Percentiles rank a stretch among this genome's conserved stretches.
These are phyloP conservation scores for Trifolium fragiferum DNA, from an alignment of 306 rosid genomes.

Conservation along the genomic window DNA sequence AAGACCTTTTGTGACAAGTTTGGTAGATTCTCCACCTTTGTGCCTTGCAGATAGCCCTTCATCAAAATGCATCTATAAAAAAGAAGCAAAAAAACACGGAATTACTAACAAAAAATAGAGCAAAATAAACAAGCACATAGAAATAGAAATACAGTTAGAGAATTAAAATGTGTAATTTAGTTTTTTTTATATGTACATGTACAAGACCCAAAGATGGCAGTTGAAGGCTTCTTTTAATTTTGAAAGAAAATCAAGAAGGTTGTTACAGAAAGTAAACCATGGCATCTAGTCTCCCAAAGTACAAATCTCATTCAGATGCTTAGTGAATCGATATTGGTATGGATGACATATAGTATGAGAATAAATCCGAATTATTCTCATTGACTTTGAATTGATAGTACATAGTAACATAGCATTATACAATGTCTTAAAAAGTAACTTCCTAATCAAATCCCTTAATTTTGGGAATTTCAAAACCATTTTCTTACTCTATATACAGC, in stretches of 20 bases:
- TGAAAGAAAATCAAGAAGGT: conserved; percentile 1
- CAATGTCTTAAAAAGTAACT: neutral
- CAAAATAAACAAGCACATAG: conserved; percentile 33
- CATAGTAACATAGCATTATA: neutral
- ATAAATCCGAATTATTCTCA: conserved; percentile 5
- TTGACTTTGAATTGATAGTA: neutral
- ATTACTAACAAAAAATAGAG: conserved; percentile 15
- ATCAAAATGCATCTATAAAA: conserved; percentile 89
- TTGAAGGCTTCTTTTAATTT: conserved; percentile 13
- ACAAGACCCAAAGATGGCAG: conserved; percentile 2
- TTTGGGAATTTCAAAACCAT: neutral
- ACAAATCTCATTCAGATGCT: conserved; percentile 29
- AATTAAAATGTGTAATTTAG: conserved; percentile 1
- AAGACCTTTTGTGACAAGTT: conserved; percentile 76
- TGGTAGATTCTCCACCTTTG: conserved; percentile 84
- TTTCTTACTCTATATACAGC: neutral
- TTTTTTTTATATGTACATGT: neutral
- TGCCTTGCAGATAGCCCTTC: conserved; percentile 89
- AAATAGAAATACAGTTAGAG: neutral
- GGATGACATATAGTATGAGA: neutral
- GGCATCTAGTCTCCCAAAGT: conserved; percentile 1
- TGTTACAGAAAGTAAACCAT: conserved; percentile 6
- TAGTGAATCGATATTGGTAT: neutral
- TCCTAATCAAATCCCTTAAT: neutral
- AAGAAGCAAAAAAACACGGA: conserved; percentile 27